Base-by-base conservation (phyloP, 306 rosid genomes). In the Abrus precatorius region DNA sequence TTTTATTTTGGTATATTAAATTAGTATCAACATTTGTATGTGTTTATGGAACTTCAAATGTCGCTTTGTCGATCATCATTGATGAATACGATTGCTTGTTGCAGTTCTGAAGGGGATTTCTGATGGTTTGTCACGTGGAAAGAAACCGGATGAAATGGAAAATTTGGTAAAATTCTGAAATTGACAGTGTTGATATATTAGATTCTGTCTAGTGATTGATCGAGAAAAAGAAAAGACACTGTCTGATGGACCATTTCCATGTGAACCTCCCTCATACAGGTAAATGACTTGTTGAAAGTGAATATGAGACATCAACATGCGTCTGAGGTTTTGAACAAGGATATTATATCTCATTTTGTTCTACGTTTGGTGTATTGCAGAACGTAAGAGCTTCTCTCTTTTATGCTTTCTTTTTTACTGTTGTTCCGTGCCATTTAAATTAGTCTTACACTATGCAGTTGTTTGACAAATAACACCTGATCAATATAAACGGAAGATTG, bases 101-200 rank as follows among this genome's bases (percentile, higher is more conserved):
- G 86, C 90, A 95, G 98, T 95, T 85, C 96, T 95, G 29, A 93
- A 89, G 82, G 98, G 97, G 70, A 91, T 93, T 60, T 91, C 96
- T 55, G 98, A 95, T 90, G 96, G 90, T 55, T 81, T 95, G 75
- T 95, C 97, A 40, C 86, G 97, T 60, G 96, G 99, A 80, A 93
- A 89, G 89, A 95, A 88, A 83, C 86, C 88, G 0, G 97, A 95
- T 5, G 99, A 93, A 69, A 91, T 91, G 97, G 88, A 88, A 33
- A 74, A 74, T 62, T 70, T 90, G 97, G 96, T 94, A 90, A 80
- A 79, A 30, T 9, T 11, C 3, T 14, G n/a, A 38, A 57, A 69
- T 71, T 14, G 3, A 36, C 9, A 8, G n/a, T 55, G 8, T 66
- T 72, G 30, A 29, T 41, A 33, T 71, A 12, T 56, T 57, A 5